Base-by-base conservation (phyloP, 257 asterid species). In the Dorcoceras hygrometricum region DNA sequence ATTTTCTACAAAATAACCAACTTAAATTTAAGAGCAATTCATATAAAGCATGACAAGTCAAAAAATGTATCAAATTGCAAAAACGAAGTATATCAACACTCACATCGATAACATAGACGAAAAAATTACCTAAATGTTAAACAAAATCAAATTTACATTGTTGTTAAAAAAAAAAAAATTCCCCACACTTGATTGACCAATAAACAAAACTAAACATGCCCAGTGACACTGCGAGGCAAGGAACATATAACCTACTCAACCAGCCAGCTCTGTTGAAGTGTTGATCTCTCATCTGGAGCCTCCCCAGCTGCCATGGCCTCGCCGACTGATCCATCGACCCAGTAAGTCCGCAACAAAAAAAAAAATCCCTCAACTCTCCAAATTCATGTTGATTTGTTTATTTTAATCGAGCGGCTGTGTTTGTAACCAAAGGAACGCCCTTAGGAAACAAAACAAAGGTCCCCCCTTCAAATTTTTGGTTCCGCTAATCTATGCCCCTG, bases 401-500 rank as follows among this genome's bases (percentile, higher is more conserved):
- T 57, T 75, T 76, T 29, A 63, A 55, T 58, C 61, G 16, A 23
- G 3, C 5, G 24, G 10, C 62, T 75, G 62, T 16, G n/a, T 23
- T 28, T 57, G 56, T 65, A 43, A 3, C 3, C 64, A 53, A 25
- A 87, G 91, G 82, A 84, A 78, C 61, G 75, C 70, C 22, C 31
- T 72, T 10, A 78, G 85, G 76, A 85, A 81, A 79, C 87, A 70
- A 67, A 87, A 85, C 61, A 82, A 76, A 81, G 79, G 87, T 23
- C 81, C 90, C 8, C 92, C 90, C 23, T 23, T 82, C 61, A 86
- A 87, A 62, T 82, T 83, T 67, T 22, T 87, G 73, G 71, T 81
- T 62, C 95, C 95, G 57, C 78, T 89, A 57, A 65, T 89, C 66
- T 89, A 89, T 64, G 93, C 96, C 10, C 95, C 95, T 46, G 91